A percentile compares a stretch with the other conserved stretches of the same genome.
Evolutionary conservation across 106 monocot species (phyloP).

Genomic region (Triglochin maritima): DNA sequence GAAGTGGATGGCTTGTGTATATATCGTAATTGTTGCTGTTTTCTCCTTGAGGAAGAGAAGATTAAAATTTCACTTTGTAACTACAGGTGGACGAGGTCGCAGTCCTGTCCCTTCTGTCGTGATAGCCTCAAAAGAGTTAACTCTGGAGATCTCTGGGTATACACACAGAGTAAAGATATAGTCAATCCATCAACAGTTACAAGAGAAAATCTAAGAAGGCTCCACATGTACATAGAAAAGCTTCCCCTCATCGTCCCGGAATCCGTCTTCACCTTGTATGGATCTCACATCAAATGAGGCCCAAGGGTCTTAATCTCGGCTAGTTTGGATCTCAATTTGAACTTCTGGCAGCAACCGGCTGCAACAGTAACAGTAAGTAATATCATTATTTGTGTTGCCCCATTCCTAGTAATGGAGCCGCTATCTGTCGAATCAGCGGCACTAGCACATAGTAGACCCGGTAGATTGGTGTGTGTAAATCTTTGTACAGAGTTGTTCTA

Average conservation of each 20-base stretch:
- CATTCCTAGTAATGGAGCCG: background rate
- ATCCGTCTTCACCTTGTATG: slow-evolving; percentile 2
- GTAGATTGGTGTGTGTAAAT: background rate
- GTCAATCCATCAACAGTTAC: slow-evolving; percentile 20
- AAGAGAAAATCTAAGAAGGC: slow-evolving; percentile 42
- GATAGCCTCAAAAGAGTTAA: slow-evolving; percentile 27
- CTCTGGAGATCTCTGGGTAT: slow-evolving; percentile 19
- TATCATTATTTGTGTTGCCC: background rate
- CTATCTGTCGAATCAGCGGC: background rate
- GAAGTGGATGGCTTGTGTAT: background rate
- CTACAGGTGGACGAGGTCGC: slow-evolving; percentile 55
- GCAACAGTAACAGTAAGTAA: background rate
- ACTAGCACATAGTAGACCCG: background rate
- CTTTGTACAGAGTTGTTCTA: background rate
- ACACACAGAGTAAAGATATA: slow-evolving; percentile 9
- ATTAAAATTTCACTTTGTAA: background rate
- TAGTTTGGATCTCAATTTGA: background rate
- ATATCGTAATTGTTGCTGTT: background rate
- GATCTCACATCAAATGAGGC: slow-evolving; percentile 21
- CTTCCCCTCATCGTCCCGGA: slow-evolving; percentile 35
- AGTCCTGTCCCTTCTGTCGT: slow-evolving; percentile 76
- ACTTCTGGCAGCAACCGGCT: background rate
- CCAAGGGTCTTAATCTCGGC: background rate
- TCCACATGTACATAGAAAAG: slow-evolving; percentile 63
- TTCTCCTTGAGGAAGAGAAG: background rate